Conservation (phyloP, 2,329 filamentous ascomycete species). For the Pseudophaeomoniella oleicola region DNA sequence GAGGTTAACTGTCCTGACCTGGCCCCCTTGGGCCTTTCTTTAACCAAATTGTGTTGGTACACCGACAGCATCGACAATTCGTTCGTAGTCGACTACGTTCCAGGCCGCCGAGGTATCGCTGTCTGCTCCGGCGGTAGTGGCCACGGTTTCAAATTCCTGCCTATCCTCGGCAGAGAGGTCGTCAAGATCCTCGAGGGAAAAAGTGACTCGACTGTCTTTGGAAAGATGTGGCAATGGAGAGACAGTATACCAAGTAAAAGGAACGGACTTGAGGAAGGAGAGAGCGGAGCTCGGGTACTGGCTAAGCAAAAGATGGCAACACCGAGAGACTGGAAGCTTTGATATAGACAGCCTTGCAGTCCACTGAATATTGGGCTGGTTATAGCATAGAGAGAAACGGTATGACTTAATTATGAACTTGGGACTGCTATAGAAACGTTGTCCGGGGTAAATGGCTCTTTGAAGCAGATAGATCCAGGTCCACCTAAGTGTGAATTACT, state of each 20-base stretch:
- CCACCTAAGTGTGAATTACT: no score
- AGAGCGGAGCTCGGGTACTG: neutral
- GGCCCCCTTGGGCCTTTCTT: neutral
- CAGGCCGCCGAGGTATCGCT: slow-evolving; percentile 12
- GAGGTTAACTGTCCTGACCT: neutral
- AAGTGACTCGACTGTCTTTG: neutral
- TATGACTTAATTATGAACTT: no score
- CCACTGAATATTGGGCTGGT: no score
- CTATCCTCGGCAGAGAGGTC: slow-evolving; percentile 37
- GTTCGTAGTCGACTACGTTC: slow-evolving; percentile 13
- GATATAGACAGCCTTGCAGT: no score
- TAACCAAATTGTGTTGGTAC: slow-evolving; percentile 10
- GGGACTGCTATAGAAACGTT: no score
- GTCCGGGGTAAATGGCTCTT: no score
- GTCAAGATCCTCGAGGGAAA: slow-evolving; percentile 29
- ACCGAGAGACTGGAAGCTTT: neutral
- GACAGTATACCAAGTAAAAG: neutral
- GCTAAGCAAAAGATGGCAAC: neutral
- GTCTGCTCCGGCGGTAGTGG: slow-evolving; percentile 24
- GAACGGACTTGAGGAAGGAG: neutral
- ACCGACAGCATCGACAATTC: slow-evolving; percentile 12
- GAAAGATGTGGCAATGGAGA: neutral
- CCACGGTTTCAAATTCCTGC: slow-evolving; percentile 38
- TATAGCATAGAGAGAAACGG: no score
- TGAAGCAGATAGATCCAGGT: no score